phyloP scores from a whole-genome alignment of 768 basidiomycete species.

The Termitomyces sp. region DNA sequence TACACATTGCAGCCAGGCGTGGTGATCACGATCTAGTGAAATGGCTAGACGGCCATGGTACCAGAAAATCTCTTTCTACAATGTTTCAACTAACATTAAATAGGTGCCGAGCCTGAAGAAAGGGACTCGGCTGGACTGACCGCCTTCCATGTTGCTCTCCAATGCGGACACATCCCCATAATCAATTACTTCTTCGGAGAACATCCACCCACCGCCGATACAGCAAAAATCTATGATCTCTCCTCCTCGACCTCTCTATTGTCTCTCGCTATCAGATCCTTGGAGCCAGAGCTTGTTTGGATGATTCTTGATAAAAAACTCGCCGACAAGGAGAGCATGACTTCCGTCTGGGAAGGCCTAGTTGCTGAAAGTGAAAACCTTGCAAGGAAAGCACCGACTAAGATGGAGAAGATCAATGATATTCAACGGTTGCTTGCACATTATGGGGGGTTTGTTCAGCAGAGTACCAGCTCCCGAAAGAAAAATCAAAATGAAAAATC shows the following conservation, averaged over 20 bases:
- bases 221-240: conserved; percentile 39
- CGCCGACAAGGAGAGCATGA: conserved; percentile 41
- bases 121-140: conserved; percentile 52
- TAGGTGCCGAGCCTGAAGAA: conserved; percentile 74
- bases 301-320: conserved; percentile 57
- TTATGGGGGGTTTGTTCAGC: conserved; percentile 46
- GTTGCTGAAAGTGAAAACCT: conserved; percentile 26
- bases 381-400: conserved; percentile 16
- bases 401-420: conserved; percentile 37
- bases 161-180: conserved; percentile 44
- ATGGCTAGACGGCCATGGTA: conserved; percentile 73
- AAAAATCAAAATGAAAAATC: neutral
- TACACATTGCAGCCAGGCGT: conserved; percentile 57
- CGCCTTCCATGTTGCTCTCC: conserved; percentile 62
- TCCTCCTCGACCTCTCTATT: conserved; percentile 41
- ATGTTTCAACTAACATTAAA: conserved; percentile 11
- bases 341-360: conserved; percentile 43
- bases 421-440: conserved; percentile 47
- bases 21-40: conserved; percentile 54
- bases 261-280: conserved; percentile 51
- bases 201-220: conserved; percentile 54
- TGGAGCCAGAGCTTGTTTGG: conserved; percentile 60
- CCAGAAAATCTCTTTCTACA: conserved; percentile 17
- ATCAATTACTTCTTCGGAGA: conserved; percentile 56
- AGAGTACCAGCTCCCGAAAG: neutral